These are phyloP conservation scores for Talaromyces proteolyticus DNA, from an alignment of 495 filamentous ascomycete genomes.

Conservation along the genomic window DNA sequence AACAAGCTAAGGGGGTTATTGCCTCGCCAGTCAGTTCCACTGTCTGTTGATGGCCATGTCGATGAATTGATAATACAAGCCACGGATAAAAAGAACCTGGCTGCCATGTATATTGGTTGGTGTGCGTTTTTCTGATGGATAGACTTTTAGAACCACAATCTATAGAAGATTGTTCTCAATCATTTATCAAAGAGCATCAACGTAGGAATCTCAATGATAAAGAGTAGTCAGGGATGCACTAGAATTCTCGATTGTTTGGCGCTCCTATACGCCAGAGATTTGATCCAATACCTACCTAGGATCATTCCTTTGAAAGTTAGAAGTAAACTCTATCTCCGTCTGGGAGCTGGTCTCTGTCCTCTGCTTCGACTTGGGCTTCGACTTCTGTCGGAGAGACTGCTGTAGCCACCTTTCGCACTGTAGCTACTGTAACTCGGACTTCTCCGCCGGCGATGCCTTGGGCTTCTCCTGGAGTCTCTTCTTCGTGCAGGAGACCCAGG, in stretches of 20 bases:
- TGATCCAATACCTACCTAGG: neutral
- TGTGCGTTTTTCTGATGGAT: slow-evolving; percentile 74
- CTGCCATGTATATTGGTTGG: slow-evolving; percentile 97
- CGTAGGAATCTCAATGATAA: too few species aligned
- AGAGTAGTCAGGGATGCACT: too few species aligned
- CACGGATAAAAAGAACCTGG: slow-evolving; percentile 66
- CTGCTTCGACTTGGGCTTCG: slow-evolving; percentile 34
- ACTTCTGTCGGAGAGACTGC: slow-evolving; percentile 38
- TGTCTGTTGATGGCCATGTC: slow-evolving; percentile 93
- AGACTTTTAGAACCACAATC: neutral
- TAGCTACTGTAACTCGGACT: slow-evolving; percentile 52
- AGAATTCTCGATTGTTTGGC: too few species aligned
- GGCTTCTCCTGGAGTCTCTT: slow-evolving; percentile 20
- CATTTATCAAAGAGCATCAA: too few species aligned
- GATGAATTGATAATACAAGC: slow-evolving; percentile 87
- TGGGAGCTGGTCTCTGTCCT: slow-evolving; percentile 14
- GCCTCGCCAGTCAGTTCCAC: slow-evolving; percentile 77
- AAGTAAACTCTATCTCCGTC: neutral
- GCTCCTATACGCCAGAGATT: too few species aligned
- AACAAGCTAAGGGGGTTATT: slow-evolving; percentile 82
- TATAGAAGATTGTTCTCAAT: neutral
- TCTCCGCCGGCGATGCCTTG: slow-evolving; percentile 35
- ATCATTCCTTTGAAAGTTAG: neutral
- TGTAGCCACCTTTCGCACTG: slow-evolving; percentile 34
- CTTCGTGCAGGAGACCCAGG: slow-evolving; percentile 28